Base-by-base conservation (phyloP, 345 rosid genomes). In the Ceriops decandra region DNA sequence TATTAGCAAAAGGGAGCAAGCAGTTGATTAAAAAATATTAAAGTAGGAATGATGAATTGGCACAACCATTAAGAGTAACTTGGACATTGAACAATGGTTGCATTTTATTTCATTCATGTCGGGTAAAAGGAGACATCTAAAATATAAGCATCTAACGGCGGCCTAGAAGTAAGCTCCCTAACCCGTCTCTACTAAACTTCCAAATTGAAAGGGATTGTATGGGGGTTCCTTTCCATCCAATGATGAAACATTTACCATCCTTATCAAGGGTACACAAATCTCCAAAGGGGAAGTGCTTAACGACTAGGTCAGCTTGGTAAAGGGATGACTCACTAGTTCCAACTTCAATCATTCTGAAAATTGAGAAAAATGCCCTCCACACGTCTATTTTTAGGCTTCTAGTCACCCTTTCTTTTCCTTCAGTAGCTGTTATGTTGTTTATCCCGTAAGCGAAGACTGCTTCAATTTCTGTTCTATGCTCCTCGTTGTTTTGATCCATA, bases 11-110 rank as follows among this genome's bases (percentile, higher is more conserved):
- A 42, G 19, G 13, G 49, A 13, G 16, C 16, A 42, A 42, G 49
- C 17, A 42, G 49, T 42, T 42, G 17, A 16, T 16, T 3, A 42
- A 13, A 11, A 15, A 13, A 42, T 6, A 2, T 6, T 2, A 0
- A 10, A 0, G 16, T 58, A 95, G 96, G 81, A 91, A 95, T 4
- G 97, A 95, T 24, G 99, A 95, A 78, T 95, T 90, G 60, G 93
- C 97, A 66, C 96, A 90, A 76, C 91, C 99, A 65, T 95, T 17
- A 13, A 42, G 49, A 42, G 49, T 42, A 11, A 13, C 17, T 42
- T 42, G 49, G 17, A 42, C 17, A 0, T 42, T 42, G 49, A 42
- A 42, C 49, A 42, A 15, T 42, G 13, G 49, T 13, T 13, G 49
- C 49, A 42, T 42, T 3, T 42, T 42, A 42, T 42, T 42, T 42